Evolutionary conservation across 2,329 filamentous ascomycete species (phyloP), one percentile per base, ranked within the genome.

Genomic region (Ramularia collo-cygni): DNA sequence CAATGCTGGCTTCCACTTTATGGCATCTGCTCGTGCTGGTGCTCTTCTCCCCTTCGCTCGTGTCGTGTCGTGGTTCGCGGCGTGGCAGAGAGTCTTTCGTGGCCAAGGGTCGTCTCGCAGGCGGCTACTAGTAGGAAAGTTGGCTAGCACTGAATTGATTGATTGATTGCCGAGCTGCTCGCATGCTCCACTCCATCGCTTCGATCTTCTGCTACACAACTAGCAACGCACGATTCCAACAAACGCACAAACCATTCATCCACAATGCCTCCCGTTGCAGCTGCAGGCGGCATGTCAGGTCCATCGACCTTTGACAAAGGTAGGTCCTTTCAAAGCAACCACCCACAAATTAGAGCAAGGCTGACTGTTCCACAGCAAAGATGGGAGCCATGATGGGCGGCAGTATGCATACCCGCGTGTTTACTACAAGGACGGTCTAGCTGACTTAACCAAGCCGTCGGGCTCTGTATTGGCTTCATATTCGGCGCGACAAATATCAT

Each of bases 371-470:
- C 35, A 55, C 63, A 94, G 88, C 89, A 65, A 95, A 95, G 74
- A 95, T 96, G 88, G 92, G 92, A 56, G 88, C 85, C 48, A 82
- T 98, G 82, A 96, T 96, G 88, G 92, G 92, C 55, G 86, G 88
- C 64, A 93, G 90, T 96, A 84, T 58, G 88, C 44, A 29, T 28
- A 47, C 43, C 16, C 26, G 8, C 33, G 15, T 18, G 7, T 26
- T 18, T 12, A 26, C 16, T 3, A 27, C 21, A 18, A 33, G 17
- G 15, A 19, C 16, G 15, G 8, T 14, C 13, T 12, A 18, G 26
- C 42, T 47, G 38, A 47, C 40, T 8, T 12, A 10, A 13, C 15
- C 10, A 56, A 96, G 92, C 88, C 66, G 92, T 98, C 47, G 92
- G 92, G 47, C 74, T 85, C 37, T 95, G 95, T 62, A 95, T 98